These are phyloP conservation scores for Aspergillus japonicus DNA, from an alignment of 2,329 filamentous ascomycete species.

Conservation along the genomic window DNA sequence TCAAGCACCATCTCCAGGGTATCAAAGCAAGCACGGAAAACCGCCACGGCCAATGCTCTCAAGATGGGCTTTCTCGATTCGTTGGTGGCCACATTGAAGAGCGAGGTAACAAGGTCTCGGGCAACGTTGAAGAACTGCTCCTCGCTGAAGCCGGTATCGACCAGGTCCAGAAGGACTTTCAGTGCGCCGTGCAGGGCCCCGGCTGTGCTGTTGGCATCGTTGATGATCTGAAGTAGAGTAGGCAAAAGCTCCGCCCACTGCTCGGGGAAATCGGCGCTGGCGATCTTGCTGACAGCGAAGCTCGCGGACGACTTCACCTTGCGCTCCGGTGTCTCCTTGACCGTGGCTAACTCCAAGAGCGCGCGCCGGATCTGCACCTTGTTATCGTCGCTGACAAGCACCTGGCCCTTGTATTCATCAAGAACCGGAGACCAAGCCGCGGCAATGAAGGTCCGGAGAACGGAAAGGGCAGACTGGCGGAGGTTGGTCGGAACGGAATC, in stretches of 20 bases:
- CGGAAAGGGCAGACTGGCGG: conserved; percentile 78
- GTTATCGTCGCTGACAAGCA: conserved; percentile 69
- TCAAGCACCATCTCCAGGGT: conserved; percentile 96
- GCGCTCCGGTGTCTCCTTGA: conserved; percentile 67
- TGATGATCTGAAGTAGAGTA: conserved; percentile 72
- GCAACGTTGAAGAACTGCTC: conserved; percentile 93
- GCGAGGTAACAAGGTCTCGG: conserved; percentile 75
- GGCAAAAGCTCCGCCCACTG: conserved; percentile 90
- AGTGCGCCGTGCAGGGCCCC: conserved; percentile 84
- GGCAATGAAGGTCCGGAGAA: conserved; percentile 79
- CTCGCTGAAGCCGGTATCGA: conserved; percentile 90
- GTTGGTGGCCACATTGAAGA: conserved; percentile 79
- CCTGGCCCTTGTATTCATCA: conserved; percentile 66
- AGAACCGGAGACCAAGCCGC: conserved; percentile 77
- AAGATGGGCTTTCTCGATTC: conserved; percentile 71
- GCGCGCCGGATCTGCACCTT: conserved; percentile 71
- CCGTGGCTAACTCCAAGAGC: conserved; percentile 75
- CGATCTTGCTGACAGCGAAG: conserved; percentile 90
- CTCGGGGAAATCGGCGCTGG: conserved; percentile 87
- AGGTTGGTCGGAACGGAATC: conserved; percentile 69
- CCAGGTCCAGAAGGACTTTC: conserved; percentile 81
- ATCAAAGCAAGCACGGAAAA: conserved; percentile 90
- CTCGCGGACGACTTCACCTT: conserved; percentile 89
- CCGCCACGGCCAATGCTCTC: conserved; percentile 80
- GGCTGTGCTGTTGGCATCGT: conserved; percentile 66